phyloP scores from a whole-genome alignment of 306 rosid species.

The Castanea mollissima region DNA sequence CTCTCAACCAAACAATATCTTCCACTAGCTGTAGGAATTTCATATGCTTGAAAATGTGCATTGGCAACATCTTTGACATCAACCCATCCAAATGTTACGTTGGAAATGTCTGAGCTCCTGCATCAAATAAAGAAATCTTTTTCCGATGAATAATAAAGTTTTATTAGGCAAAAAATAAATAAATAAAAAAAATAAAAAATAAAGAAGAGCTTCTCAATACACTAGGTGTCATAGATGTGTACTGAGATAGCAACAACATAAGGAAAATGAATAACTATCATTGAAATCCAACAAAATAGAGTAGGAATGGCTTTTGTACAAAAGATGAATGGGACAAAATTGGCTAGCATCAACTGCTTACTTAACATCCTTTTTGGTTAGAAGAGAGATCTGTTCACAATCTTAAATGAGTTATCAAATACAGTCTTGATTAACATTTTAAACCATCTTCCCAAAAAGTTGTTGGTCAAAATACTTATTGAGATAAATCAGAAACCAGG shows the following conservation, averaged over 20 bases:
- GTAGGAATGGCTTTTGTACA: too few species aligned
- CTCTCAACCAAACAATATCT: slow-evolving; percentile 58
- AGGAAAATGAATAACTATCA: too few species aligned
- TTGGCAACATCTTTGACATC: slow-evolving; percentile 77
- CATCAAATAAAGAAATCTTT: slow-evolving; percentile 20
- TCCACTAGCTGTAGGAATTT: slow-evolving; percentile 80
- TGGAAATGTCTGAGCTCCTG: slow-evolving; percentile 60
- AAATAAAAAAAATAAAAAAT: not conserved
- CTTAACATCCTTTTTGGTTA: not conserved
- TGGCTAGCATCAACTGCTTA: not conserved
- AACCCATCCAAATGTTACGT: slow-evolving; percentile 54
- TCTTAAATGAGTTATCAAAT: not conserved
- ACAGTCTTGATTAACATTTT: not conserved
- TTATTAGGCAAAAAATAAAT: too few species aligned
- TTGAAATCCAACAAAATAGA: too few species aligned
- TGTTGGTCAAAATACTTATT: not conserved
- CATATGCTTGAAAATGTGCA: slow-evolving; percentile 78
- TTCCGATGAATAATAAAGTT: too few species aligned
- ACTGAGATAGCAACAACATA: too few species aligned
- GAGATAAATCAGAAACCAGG: not conserved
- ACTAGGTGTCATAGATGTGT: too few species aligned
- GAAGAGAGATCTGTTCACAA: not conserved
- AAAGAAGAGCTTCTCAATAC: not conserved
- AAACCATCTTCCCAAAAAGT: not conserved
- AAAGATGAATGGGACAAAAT: not conserved